These are phyloP conservation scores for Xylariales sp. DNA, from an alignment of 2,329 filamentous ascomycete genomes.

Conservation along the genomic window DNA sequence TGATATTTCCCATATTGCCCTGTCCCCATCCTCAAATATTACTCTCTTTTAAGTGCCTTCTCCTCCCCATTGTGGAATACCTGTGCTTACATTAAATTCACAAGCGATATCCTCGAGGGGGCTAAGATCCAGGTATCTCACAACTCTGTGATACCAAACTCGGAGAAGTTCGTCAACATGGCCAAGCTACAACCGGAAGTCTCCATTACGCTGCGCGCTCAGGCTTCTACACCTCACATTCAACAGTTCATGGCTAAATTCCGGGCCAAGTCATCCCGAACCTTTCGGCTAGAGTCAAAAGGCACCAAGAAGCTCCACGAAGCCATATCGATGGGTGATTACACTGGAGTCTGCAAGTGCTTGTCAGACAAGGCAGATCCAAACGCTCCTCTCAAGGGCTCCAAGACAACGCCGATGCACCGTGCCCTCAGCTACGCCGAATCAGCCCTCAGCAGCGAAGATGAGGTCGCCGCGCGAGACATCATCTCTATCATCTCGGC, in stretches of 20 bases:
- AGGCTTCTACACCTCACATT: slow-evolving; percentile 9
- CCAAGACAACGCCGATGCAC: slow-evolving; percentile 13
- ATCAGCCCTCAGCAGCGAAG: slow-evolving; percentile 10
- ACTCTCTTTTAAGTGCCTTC: too few relatives aligned
- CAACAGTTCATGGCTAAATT: slow-evolving; percentile 13
- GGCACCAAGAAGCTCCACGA: slow-evolving; percentile 14
- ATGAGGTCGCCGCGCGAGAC: slow-evolving; percentile 9
- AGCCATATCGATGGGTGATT: slow-evolving; percentile 12
- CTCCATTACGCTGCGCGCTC: slow-evolving; percentile 11
- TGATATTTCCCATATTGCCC: too few relatives aligned
- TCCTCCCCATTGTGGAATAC: too few relatives aligned
- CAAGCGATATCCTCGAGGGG: slow-evolving; percentile 11
- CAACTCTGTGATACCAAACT: too few relatives aligned
- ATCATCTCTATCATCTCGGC: slow-evolving; percentile 14
- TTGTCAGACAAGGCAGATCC: slow-evolving; percentile 14
- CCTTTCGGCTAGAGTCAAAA: slow-evolving; percentile 8
- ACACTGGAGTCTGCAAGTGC: slow-evolving; percentile 13
- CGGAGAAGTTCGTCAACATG: slow-evolving; percentile 7
- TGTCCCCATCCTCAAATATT: too few relatives aligned
- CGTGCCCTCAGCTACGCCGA: slow-evolving; percentile 12
- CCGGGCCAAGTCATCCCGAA: slow-evolving; percentile 8
- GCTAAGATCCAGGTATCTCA: slow-evolving; percentile 13
- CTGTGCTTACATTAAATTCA: too few relatives aligned
- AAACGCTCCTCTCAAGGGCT: slow-evolving; percentile 10
- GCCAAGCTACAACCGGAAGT: slow-evolving; percentile 13